Evolutionary conservation across 495 filamentous ascomycete species (phyloP), one percentile per base, ranked within the genome.

Genomic region (Penicillium egyptiacum): DNA sequence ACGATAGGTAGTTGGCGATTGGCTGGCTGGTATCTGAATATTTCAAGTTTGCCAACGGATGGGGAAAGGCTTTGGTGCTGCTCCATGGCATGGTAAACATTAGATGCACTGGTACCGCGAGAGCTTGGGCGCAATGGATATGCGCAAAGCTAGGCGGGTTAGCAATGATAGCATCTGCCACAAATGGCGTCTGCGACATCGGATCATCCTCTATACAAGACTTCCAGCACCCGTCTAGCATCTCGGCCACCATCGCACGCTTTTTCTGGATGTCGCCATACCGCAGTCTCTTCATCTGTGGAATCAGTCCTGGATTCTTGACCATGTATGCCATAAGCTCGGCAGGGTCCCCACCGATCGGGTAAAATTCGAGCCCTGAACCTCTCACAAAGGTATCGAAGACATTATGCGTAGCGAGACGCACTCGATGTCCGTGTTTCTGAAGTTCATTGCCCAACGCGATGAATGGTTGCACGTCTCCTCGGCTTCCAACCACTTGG

Each of bases 61-160:
- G 80, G 0, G 79, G 79, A 67, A 83, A 83, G 2, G 74, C 67
- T 53, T 76, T 71, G 0, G 80, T 83, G 9, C 69, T 69, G 3
- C 72, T 79, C 73, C 77, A 81, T 0, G 80, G 80, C 78, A 81
- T 82, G 3, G 82, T 85, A 61, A 83, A 85, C 75, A 87, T 81
- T 59, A 87, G 69, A 59, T 87, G 84, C 6, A 85, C 55, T 17
- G 84, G 83, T 22, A 86, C 74, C 0, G 75, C 73, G 7, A 87
- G 63, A 37, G 75, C 77, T 63, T 86, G 73, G 0, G 81, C 83
- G 54, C 79, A 81, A 58, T 85, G 82, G 0, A 85, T 61, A 70
- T 85, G 83, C 2, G 82, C 83, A 64, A 85, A 84, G 56, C 73
- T 79, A 4, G 81, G 80, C 7, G 83, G 83, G 59, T 85, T 86